phyloP scores from a whole-genome alignment of 768 basidiomycete species.

The Leccinum obscurum region DNA sequence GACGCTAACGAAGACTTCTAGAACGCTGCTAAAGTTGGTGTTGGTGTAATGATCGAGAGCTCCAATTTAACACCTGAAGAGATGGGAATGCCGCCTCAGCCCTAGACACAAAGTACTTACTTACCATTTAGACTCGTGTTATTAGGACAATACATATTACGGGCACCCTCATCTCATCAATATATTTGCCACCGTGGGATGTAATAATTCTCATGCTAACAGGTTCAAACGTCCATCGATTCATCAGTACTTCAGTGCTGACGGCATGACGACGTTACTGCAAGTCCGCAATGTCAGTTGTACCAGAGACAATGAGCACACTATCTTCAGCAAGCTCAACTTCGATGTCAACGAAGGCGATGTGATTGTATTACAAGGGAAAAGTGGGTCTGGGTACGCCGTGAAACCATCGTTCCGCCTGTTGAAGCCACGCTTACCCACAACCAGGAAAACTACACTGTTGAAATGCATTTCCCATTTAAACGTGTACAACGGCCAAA shows the following conservation, averaged over 20 bases:
- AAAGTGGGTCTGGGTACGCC: slow-evolving; percentile 70
- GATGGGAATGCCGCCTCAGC: slow-evolving; percentile 64
- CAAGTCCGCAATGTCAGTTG: slow-evolving; percentile 54
- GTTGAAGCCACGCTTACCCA: slow-evolving; percentile 5
- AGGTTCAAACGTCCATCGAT: background rate
- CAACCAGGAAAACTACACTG: slow-evolving; percentile 63
- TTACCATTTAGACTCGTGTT: slow-evolving; percentile 30
- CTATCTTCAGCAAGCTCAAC: slow-evolving; percentile 60
- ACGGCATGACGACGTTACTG: slow-evolving; percentile 39
- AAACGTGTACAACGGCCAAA: slow-evolving; percentile 64
- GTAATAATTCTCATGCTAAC: background rate
- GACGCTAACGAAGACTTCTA: slow-evolving; percentile 31
- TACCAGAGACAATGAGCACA: slow-evolving; percentile 43
- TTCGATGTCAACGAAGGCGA: slow-evolving; percentile 72
- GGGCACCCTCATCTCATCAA: slow-evolving; percentile 18
- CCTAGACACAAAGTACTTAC: slow-evolving; percentile 35
- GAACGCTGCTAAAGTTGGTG: slow-evolving; percentile 93
- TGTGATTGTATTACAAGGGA: slow-evolving; percentile 74
- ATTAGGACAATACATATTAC: slow-evolving; percentile 20
- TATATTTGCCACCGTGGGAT: slow-evolving; percentile 21
- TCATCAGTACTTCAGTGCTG: background rate
- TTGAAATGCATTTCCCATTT: slow-evolving; percentile 85
- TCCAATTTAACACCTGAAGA: slow-evolving; percentile 79
- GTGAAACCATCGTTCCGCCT: background rate
- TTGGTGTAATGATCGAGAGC: slow-evolving; percentile 98